Evolutionary conservation across 148 eudicot genomes (phyloP).

Genomic region (Fagopyrum tataricum): DNA sequence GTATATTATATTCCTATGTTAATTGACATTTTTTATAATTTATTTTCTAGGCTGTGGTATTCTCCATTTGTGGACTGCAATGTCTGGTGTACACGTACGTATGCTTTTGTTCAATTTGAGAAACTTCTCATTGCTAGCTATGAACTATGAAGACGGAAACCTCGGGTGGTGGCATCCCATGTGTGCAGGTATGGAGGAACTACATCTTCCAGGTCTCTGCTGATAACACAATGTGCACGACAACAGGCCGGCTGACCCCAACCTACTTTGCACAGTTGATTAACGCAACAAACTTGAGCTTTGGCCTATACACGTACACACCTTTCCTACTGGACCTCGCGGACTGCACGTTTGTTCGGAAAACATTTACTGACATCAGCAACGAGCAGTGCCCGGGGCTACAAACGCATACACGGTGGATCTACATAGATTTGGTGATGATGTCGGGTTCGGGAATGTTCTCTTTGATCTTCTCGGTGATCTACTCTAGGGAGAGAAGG

Average conservation of each 20-base stretch:
- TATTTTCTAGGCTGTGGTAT: constrained; percentile 34
- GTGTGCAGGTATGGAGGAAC: constrained; percentile 52
- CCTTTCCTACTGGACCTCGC: constrained; percentile 65
- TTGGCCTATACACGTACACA: constrained; percentile 47
- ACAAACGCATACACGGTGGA: constrained; percentile 49
- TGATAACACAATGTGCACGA: constrained; percentile 41
- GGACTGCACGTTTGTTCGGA: constrained; percentile 74
- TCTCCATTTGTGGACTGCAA: constrained; percentile 68
- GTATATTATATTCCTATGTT: background rate
- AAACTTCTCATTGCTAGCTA: too few species aligned
- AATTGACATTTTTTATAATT: constrained; percentile 5
- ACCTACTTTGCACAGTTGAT: constrained; percentile 50
- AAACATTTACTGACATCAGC: constrained; percentile 50
- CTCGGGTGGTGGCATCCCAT: too few species aligned
- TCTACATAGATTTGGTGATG: constrained; percentile 62
- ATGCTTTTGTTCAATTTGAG: background rate
- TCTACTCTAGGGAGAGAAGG: constrained; percentile 74
- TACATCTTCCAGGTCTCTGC: constrained; percentile 61
- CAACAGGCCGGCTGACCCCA: constrained; percentile 74
- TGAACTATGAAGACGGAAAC: too few species aligned
- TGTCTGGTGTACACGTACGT: constrained; percentile 83
- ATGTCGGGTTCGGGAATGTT: constrained; percentile 66
- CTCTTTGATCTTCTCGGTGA: constrained; percentile 72
- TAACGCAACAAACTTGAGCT: constrained; percentile 60
- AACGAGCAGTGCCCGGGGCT: constrained; percentile 61